Evolutionary conservation across 2,329 filamentous ascomycete genomes (phyloP), one percentile per base, ranked within the genome.

Genomic region (Paecilomyces fulvus): DNA sequence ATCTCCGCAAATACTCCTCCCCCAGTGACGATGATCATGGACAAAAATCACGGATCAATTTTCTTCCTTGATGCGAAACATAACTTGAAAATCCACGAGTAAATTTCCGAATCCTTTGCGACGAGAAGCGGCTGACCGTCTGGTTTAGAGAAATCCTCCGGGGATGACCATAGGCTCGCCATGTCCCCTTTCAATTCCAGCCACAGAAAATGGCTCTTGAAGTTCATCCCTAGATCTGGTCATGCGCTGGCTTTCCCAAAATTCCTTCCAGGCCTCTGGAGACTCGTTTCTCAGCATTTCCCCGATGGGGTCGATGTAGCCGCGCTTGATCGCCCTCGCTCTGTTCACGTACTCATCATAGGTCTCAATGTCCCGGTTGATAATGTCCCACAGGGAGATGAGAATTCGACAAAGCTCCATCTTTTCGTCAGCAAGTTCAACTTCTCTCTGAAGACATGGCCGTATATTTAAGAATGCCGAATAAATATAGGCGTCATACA

Each of bases 401-500:
- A 68, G 43, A 1, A 57, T 52, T 3, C 56, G 49, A 0, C 60
- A 59, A 17, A 67, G 50, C 10, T 59, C 43, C 3, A 55, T 30
- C 8, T 61, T 61, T 8, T 50, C 58, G 9, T 52, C 30, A 28
- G 58, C 49, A 8, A 58, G 20, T 1, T 46, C 33, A 0, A 56
- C 55, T 28, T 66, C 58, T 0, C 12, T 48, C 3, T 58, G 10
- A n/a, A 64, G 51, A n/a, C 63, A 61, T 2, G 56, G 53, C 46
- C 61, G 59, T 12, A 61, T 55, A 12, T 53, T 49, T 6, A 67
- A 52, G 48, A 67, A 69, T 14, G 60, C 52, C 3, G 52, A 60
- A 55, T 64, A 65, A 30, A 70, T 48, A 59, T 62, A 66, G n/a
- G 58, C 51, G 10, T 69, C 66, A 49, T 62, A 70, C 1, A 70